Evolutionary conservation across 2,329 filamentous ascomycete genomes (phyloP).

Genomic region (Cladophialophora yegresii): DNA sequence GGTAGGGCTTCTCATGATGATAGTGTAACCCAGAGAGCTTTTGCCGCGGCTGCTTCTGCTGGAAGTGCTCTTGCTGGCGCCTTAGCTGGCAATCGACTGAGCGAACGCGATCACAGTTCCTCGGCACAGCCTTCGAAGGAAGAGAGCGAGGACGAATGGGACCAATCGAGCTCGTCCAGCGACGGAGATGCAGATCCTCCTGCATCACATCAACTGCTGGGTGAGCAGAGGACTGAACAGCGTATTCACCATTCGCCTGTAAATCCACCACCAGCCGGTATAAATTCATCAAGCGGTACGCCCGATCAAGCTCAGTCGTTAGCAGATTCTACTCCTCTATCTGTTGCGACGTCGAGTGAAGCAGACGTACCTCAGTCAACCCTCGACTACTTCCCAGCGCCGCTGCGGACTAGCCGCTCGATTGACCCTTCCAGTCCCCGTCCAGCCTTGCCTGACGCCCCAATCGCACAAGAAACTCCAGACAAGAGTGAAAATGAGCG

Average conservation of each 20-base stretch:
- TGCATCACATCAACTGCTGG: conserved; percentile 37
- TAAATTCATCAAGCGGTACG: neutral
- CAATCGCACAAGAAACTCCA: conserved; percentile 43
- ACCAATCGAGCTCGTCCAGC: conserved; percentile 41
- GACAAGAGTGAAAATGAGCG: conserved; percentile 49
- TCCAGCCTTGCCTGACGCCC: conserved; percentile 42
- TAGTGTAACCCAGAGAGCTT: conserved; percentile 35
- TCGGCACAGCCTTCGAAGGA: conserved; percentile 23
- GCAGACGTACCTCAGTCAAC: conserved; percentile 8
- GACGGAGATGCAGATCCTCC: conserved; percentile 47
- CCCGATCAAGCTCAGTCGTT: conserved; percentile 1
- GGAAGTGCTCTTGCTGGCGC: conserved; percentile 53
- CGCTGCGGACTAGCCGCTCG: conserved; percentile 31
- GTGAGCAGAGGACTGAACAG: neutral
- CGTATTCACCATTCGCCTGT: neutral
- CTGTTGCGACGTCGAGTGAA: conserved; percentile 8
- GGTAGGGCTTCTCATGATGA: conserved; percentile 12
- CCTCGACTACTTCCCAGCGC: conserved; percentile 37
- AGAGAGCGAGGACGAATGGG: conserved; percentile 41
- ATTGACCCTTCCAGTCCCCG: conserved; percentile 31
- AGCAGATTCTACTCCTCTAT: conserved; percentile 9
- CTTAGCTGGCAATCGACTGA: conserved; percentile 42
- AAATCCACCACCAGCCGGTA: neutral
- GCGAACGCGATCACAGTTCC: conserved; percentile 38
- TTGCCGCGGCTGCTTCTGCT: conserved; percentile 50